Percentiles rank a stretch among this genome's conserved stretches.
phyloP scores from a whole-genome alignment of 2,329 filamentous ascomycete genomes.

The Aureobasidium sp. region DNA sequence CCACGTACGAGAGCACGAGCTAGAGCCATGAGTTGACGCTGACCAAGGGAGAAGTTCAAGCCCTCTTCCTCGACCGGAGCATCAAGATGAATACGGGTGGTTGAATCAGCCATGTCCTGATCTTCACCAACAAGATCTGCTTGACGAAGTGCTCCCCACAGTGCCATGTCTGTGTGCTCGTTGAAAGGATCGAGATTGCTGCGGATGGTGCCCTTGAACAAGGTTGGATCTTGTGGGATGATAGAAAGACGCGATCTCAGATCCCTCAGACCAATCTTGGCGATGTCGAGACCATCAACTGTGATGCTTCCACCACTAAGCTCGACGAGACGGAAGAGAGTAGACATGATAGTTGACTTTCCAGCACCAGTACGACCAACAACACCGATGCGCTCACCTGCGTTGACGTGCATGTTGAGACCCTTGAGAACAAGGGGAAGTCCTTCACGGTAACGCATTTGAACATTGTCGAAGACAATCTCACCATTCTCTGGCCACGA shows the following conservation, averaged over 20 bases:
- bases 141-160: conserved; percentile 82
- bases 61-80: conserved; percentile 92
- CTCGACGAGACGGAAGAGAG: conserved; percentile 76
- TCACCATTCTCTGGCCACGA: conserved; percentile 91
- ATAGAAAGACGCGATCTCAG: conserved; percentile 77
- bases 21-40: conserved; percentile 95
- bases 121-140: conserved; percentile 73
- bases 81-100: conserved; percentile 80
- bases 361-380: conserved; percentile 86
- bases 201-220: conserved; percentile 84
- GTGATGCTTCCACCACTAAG: conserved; percentile 52
- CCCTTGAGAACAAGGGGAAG: conserved; percentile 55
- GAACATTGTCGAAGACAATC: conserved; percentile 55
- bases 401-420: conserved; percentile 71
- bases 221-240: conserved; percentile 86
- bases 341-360: conserved; percentile 86
- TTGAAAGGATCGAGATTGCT: conserved; percentile 84
- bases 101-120: conserved; percentile 44
- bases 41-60: conserved; percentile 94
- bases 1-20: conserved; percentile 90
- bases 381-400: conserved; percentile 83
- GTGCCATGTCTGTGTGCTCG: conserved; percentile 79
- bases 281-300: conserved; percentile 65
- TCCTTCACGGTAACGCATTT: conserved; percentile 58
- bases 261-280: conserved; percentile 78